These are phyloP conservation scores for Schizosaccharomyces versatilis DNA, from an alignment of 1,139 yeast species.

Conservation along the genomic window DNA sequence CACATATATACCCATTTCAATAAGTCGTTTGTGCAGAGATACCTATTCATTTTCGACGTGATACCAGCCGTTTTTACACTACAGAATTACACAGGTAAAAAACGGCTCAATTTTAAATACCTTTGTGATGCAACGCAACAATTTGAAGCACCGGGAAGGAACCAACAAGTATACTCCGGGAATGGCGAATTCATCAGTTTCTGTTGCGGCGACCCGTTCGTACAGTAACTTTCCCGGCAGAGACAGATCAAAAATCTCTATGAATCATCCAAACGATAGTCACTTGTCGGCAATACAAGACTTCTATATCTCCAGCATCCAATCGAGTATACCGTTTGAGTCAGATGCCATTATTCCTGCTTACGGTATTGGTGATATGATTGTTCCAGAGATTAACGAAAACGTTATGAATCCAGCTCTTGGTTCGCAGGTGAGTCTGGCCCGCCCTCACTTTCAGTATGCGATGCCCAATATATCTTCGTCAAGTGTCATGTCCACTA, in stretches of 20 bases:
- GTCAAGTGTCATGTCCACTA: not conserved
- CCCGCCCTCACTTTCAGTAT: no score
- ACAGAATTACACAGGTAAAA: not conserved
- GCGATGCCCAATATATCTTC: not conserved
- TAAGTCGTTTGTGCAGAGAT: no score
- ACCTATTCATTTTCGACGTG: no score
- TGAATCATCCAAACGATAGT: not conserved
- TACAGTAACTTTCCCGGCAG: no score
- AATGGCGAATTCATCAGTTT: no score
- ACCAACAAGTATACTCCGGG: no score
- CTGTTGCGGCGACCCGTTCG: no score
- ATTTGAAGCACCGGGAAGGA: no score
- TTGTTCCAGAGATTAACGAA: constrained; percentile 1
- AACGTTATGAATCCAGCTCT: not conserved
- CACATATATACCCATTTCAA: no score
- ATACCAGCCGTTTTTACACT: no score
- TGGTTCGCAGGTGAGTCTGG: not conserved
- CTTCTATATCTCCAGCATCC: constrained; percentile 8
- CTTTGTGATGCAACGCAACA: not conserved
- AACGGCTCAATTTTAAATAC: not conserved
- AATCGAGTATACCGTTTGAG: constrained; percentile 4
- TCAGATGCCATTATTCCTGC: not conserved
- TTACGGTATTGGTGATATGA: constrained; percentile 2
- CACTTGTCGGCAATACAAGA: constrained; percentile 4
- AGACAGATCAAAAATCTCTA: not conserved